Evolutionary conservation across 495 filamentous ascomycete species (phyloP), one percentile per base, ranked within the genome.

Genomic region (Schizothecium vesticola): DNA sequence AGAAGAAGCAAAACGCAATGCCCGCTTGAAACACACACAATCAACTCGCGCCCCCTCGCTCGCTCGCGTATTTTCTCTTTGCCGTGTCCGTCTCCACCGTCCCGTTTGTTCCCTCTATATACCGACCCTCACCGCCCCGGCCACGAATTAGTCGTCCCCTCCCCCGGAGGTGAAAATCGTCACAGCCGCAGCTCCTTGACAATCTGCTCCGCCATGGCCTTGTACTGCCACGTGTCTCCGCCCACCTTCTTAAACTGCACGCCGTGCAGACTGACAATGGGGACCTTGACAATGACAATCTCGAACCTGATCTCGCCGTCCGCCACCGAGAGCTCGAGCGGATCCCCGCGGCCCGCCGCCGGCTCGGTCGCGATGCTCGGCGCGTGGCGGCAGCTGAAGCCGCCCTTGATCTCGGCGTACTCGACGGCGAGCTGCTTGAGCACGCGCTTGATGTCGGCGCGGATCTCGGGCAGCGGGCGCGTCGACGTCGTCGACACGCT

Each of bases 181-280:
- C 29, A 97, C 68, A 99, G 85, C 76, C 91, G 87, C 75, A 99
- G 77, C 72, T 94, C 93, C 73, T 90, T 86, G 70, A 99, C 81
- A 76, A 99, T 98, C 75, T 91, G 92, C 78, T 96, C 92, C 57
- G 95, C 95, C 92, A 98, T 93, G 69, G 92, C 91, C 81, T 97
- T 96, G 76, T 97, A 99, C 79, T 97, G 93, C 94, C 94, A 97
- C 69, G 95, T 97, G 55, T 94, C 92, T 7, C 95, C 96, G 29
- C 92, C 88, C 59, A 98, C 89, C 78, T 94, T 92, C 85, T 99
- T 99, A 83, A 99, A 99, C 78, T 99, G 95, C 61, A 99, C 92
- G 56, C 95, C 95, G 73, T 98, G 94, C 68, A 99, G 79, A 23
- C 90, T 91, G 71, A 99, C 90, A 61, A 99, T 80, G 26, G 95